Conservation (phyloP, 495 filamentous ascomycete genomes). For the Polyplosphaeria fusca region DNA sequence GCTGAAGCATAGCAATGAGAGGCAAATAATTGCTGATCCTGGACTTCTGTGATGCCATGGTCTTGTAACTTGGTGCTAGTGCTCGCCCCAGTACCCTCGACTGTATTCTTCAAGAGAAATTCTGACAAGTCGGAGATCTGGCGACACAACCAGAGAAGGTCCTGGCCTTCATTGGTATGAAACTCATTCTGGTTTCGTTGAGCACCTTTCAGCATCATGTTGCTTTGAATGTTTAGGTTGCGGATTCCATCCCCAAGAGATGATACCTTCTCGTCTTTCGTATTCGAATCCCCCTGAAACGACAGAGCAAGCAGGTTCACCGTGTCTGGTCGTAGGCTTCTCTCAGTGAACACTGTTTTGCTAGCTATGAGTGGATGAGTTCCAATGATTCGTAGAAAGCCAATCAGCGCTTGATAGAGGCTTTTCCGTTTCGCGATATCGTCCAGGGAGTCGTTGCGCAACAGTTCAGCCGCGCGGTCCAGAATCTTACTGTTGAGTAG, state of each 20-base stretch:
- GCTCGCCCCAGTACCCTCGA: neutral
- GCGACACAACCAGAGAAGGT: constrained; percentile 25
- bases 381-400: constrained; percentile 29
- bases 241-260: constrained; percentile 30
- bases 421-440: constrained; percentile 35
- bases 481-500: constrained; percentile 35
- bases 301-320: constrained; percentile 30
- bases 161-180: constrained; percentile 28
- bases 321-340: constrained; percentile 21
- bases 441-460: constrained; percentile 41
- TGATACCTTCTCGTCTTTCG: constrained; percentile 12
- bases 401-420: constrained; percentile 35
- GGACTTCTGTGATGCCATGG: constrained; percentile 3
- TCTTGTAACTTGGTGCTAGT: neutral
- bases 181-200: constrained; percentile 22
- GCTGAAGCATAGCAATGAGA: neutral
- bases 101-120: constrained; percentile 14
- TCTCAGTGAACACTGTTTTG: constrained; percentile 20
- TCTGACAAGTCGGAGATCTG: constrained; percentile 27
- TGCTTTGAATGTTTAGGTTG: constrained; percentile 36
- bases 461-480: constrained; percentile 33
- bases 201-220: constrained; percentile 31
- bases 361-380: constrained; percentile 12
- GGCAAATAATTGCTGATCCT: constrained; percentile 3
- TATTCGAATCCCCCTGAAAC: neutral